Evolutionary conservation across 2,329 filamentous ascomycete species (phyloP).

Genomic region (Cladophialophora yegresii): DNA sequence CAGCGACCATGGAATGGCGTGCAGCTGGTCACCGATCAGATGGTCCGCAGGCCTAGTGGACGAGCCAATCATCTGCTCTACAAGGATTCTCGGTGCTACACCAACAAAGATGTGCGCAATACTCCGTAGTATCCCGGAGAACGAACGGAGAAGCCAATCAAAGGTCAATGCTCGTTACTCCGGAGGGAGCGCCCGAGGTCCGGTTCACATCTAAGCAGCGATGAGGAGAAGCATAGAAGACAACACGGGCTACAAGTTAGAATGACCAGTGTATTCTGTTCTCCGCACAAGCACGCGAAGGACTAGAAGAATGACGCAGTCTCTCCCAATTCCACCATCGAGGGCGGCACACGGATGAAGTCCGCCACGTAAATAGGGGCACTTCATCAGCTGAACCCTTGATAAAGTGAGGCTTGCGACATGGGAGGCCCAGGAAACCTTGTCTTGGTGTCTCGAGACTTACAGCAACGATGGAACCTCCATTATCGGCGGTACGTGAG

Average conservation of each 20-base stretch:
- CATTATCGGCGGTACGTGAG: not conserved
- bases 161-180: not conserved
- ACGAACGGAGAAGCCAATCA: not conserved
- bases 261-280: not conserved
- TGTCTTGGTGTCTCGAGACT: not conserved
- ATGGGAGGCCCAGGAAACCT: not conserved
- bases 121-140: not conserved
- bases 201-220: conserved; percentile 1
- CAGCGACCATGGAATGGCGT: conserved; percentile 18
- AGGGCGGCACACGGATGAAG: not conserved
- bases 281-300: not conserved
- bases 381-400: not conserved
- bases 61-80: conserved; percentile 10
- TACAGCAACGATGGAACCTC: not conserved
- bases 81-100: not conserved
- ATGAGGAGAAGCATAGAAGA: not conserved
- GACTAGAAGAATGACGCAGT: not conserved
- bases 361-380: not conserved
- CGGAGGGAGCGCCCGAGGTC: not conserved
- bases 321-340: not conserved
- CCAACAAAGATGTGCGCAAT: not conserved
- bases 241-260: not conserved
- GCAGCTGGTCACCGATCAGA: conserved; percentile 12
- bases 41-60: conserved; percentile 3
- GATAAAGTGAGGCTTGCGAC: not conserved